Evolutionary conservation across 495 filamentous ascomycete species (phyloP).

Genomic region (Melanomma pulvis-pyrius): DNA sequence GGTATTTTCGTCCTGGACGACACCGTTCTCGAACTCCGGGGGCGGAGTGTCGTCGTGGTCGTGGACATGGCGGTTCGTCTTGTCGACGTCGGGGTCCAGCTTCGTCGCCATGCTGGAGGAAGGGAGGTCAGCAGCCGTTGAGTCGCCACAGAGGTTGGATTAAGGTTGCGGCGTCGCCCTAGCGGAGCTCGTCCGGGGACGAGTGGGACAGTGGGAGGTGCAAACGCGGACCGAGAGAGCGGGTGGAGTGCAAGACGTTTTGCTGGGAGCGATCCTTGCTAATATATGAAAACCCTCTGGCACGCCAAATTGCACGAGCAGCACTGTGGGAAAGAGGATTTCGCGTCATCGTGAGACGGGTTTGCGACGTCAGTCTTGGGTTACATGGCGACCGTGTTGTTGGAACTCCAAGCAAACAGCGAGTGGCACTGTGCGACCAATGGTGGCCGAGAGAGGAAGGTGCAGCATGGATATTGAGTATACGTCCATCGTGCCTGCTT

Average conservation of each 20-base stretch:
- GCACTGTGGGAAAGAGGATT: background rate
- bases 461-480: constrained; percentile 1
- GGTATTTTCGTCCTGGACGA: constrained; percentile 47
- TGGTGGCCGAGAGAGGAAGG: constrained; percentile 12
- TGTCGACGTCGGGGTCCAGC: background rate
- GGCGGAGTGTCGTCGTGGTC: background rate
- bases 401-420: constrained; percentile 3
- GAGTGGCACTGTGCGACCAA: background rate
- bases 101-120: constrained; percentile 4
- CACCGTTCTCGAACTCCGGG: constrained; percentile 1
- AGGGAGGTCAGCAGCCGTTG: background rate
- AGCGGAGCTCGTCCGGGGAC: background rate
- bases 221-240: constrained; percentile 7
- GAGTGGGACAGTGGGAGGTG: background rate
- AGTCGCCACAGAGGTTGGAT: background rate
- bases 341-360: constrained; percentile 24
- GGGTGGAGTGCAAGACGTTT: background rate
- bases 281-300: background rate
- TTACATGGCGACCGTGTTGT: constrained; percentile 10
- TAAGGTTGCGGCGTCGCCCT: constrained; percentile 2
- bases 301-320: background rate
- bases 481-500: background rate
- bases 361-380: constrained; percentile 27
- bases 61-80: background rate
- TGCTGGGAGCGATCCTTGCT: background rate